Evolutionary conservation across 2,329 filamentous ascomycete species (phyloP), one percentile per base, ranked within the genome.

Genomic region (Akanthomyces dipterigenus): DNA sequence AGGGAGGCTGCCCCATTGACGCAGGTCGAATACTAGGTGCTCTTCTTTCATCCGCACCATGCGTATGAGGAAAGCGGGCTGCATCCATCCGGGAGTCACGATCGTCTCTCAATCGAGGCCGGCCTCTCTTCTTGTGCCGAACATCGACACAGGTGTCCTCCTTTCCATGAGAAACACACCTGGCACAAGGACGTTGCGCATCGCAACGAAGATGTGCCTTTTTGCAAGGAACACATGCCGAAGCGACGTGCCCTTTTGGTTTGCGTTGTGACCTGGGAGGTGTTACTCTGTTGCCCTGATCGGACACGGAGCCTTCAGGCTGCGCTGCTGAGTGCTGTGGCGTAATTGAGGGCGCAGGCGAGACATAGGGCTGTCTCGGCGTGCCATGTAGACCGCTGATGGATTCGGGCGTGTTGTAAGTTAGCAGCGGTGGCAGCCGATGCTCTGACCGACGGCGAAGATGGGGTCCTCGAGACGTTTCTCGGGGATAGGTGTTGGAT

Each of bases 161-260:
- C 69, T 93, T 95, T 63, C 89, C 88, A 69, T 90, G 91, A 68
- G 85, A 85, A 38, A 89, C 77, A 71, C 90, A 95, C 70, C 90
- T 83, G 31, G 88, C 87, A 70, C 90, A 95, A 31, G 90, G 90
- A 61, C 90, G 82, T 73, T 91, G 88, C 55, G 89, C 86, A 88
- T 51, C 78, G 70, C 75, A 87, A 84, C 85, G 80, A 65, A 95
- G 81, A 82, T 95, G 90, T 42, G 90, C 90, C 73, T 86, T 87
- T 72, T 93, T 93, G 77, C 90, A 95, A 63, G 91, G 91, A 66
- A 93, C 87, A 71, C 90, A 95, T 28, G 90, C 90, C 40, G 89
- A 93, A 55, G 89, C 89, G 58, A 93, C 90, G 76, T 95, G 90
- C 16, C 89, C 88, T 71, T 91, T 91, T 6, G 88, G 87, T 72